phyloP scores from a whole-genome alignment of 2,329 filamentous ascomycete genomes.

The Acarospora socialis region DNA sequence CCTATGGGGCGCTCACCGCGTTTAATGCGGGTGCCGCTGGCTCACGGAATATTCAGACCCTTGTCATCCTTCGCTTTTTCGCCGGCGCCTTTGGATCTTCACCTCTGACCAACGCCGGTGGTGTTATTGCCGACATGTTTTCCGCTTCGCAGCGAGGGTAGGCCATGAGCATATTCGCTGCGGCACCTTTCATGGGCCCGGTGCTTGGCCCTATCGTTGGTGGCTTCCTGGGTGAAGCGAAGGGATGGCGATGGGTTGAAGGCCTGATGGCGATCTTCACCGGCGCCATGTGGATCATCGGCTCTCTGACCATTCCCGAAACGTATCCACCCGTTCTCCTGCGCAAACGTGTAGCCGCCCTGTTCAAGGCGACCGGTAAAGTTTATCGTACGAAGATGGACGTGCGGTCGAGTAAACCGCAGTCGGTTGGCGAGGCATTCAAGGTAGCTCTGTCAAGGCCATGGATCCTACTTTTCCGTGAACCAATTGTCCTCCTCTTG shows the following conservation, averaged over 20 bases:
- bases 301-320: constrained; percentile 21
- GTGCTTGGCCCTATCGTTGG: constrained; percentile 38
- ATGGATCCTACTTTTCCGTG: constrained; percentile 54
- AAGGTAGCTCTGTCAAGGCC: constrained; percentile 47
- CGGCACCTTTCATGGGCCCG: constrained; percentile 30
- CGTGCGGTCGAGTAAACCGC: constrained; percentile 29
- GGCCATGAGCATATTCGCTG: constrained; percentile 27
- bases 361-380: constrained; percentile 40
- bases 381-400: constrained; percentile 42
- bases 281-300: constrained; percentile 27
- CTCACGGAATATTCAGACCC: constrained; percentile 40
- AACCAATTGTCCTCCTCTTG: constrained; percentile 53
- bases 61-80: constrained; percentile 53
- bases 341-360: constrained; percentile 35
- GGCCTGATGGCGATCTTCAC: constrained; percentile 19
- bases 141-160: constrained; percentile 25
- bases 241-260: constrained; percentile 30
- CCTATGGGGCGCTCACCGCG: constrained; percentile 34
- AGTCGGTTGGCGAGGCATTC: constrained; percentile 36
- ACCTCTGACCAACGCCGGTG: constrained; percentile 43
- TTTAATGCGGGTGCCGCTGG: constrained; percentile 49
- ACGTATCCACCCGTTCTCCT: constrained; percentile 36
- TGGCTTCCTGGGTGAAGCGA: constrained; percentile 32
- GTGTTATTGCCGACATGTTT: constrained; percentile 34
- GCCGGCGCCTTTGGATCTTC: constrained; percentile 47